Evolutionary conservation across 495 filamentous ascomycete species (phyloP).

Genomic region (Podospora anserina): DNA sequence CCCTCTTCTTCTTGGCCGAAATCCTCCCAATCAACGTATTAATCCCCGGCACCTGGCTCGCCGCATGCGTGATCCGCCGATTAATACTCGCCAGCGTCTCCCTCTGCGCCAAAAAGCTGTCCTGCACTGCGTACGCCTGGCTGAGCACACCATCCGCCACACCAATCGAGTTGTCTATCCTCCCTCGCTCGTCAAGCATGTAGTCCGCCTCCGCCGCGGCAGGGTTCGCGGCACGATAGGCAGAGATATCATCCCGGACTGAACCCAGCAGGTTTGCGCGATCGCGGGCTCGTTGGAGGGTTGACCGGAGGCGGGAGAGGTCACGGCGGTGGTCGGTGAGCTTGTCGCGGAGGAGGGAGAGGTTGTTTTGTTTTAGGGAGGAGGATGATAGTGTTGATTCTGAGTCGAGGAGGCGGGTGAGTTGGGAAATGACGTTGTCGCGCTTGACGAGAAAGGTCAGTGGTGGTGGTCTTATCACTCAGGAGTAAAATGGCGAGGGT

Average conservation of each 20-base stretch:
- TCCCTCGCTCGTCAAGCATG: constrained; percentile 85
- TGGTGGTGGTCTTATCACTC: neutral
- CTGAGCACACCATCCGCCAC: constrained; percentile 87
- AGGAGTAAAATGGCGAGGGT: neutral
- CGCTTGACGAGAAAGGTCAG: constrained; percentile 52
- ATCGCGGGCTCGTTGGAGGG: constrained; percentile 70
- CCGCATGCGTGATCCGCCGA: constrained; percentile 79
- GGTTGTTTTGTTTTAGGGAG: constrained; percentile 90
- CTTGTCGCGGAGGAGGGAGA: constrained; percentile 86
- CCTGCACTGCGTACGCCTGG: constrained; percentile 96
- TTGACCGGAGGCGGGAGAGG: constrained; percentile 64
- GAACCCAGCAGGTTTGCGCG: constrained; percentile 87
- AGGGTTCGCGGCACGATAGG: constrained; percentile 79
- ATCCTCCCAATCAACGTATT: constrained; percentile 93
- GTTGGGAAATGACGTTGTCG: constrained; percentile 75
- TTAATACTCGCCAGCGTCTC: constrained; percentile 85
- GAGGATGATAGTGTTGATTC: constrained; percentile 86
- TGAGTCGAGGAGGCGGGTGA: constrained; percentile 86
- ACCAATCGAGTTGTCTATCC: constrained; percentile 82
- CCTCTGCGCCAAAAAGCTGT: constrained; percentile 81
- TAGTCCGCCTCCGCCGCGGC: constrained; percentile 85
- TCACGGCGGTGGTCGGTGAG: constrained; percentile 84
- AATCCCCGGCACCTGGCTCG: constrained; percentile 86
- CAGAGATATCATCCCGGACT: constrained; percentile 87
- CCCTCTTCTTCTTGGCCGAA: constrained; percentile 88